Base-by-base conservation (phyloP, 2,329 filamentous ascomycete genomes). In the Colletotrichum sp. region DNA sequence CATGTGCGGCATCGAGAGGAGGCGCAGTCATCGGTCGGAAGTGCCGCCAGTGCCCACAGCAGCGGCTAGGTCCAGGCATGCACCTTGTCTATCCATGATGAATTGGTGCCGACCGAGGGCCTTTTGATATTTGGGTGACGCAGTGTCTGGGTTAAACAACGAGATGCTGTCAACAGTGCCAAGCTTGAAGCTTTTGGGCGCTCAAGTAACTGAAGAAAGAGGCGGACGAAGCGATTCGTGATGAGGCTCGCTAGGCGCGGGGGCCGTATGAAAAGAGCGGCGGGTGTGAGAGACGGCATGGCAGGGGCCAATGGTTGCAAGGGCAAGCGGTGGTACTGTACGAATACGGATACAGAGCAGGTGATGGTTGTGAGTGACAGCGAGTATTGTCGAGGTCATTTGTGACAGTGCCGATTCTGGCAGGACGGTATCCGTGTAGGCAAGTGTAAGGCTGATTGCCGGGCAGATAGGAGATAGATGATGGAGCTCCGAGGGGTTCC, bases 11-110 rank as follows among this genome's bases (percentile, higher is more conserved):
- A 72, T 61, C 52, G 36, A 72, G 39, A 39, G 22, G 34, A 64
- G 39, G 57, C 68, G 68, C 68, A 70, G 68, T 44, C 11, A 19
- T 62, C 39, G 39, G 62, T 19, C 69, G 55, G 69, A 68, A 72
- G 69, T 73, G 63, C 73, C 64, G 69, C 32, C 16, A 49, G 55
- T 64, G 63, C 34, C 73, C 57, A 73, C 70, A 25, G 27, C 27
- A 22, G 44, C 36, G 22, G 67, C 30, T 29, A 5, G 57, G 73
- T 64, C 55, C 39, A 73, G 57, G 55, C 29, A 59, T 27, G 19
- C 19, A 67, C 12, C 69, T 25, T 30, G 52, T 70, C 22, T 59
- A 59, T 52, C 44, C 44, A n/a, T 22, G 55, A 44, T 59, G 34
- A 29, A n/a, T 6, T 63, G 61, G 61, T 25, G 22, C 36, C 22